Base-by-base conservation (phyloP, 192 early-diverging fungal species). In the Cetraspora pellucida region DNA sequence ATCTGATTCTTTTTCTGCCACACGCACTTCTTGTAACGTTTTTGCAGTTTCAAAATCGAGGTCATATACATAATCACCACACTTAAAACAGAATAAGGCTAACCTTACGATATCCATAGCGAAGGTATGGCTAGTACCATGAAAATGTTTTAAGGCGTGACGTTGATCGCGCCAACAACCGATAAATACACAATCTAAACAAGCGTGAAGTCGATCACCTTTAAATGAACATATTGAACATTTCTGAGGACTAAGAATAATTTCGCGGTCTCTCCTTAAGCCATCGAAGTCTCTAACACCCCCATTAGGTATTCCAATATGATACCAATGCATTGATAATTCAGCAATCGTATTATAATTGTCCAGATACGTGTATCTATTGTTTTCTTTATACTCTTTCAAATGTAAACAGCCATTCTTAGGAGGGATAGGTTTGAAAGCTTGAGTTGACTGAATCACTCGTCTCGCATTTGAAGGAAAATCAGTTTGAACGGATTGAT, bases 121-220 rank as follows among this genome's bases (percentile, higher is more conserved):
- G 47, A 68, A 63, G 9, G n/a, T 50, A 37, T 21, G 77, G 11
- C 11, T n/a, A 10, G 14, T 37, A 14, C n/a, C 43, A 5, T 37
- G 19, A 31, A n/a, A 21, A n/a, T 75, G 25, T 14, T 23, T 5
- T 58, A 28, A 90, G 17, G 80, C 71, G 21, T 88, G 79, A 14
- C 84, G 81, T 77, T 90, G 89, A 47, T 75, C 78, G n/a, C 83
- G 81, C 89, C 89, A 91, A 82, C 96, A 97, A 3, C 91, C 95
- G 31, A 93, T 83, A 78, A 79, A 90, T 45, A 93, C 90, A 80
- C 96, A 97, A 45, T 93, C 86, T 11, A 97, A 81, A 74, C 96
- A 97, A 6, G 86, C 91, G 78, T 96, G 95, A 60, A 97, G 85
- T 7, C 91, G 44, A 28, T 50, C 28, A 49, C 46, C 68, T 16